Base-by-base conservation (phyloP, 352 stramenopile genomes). In the Phytopythium delawarense region DNA sequence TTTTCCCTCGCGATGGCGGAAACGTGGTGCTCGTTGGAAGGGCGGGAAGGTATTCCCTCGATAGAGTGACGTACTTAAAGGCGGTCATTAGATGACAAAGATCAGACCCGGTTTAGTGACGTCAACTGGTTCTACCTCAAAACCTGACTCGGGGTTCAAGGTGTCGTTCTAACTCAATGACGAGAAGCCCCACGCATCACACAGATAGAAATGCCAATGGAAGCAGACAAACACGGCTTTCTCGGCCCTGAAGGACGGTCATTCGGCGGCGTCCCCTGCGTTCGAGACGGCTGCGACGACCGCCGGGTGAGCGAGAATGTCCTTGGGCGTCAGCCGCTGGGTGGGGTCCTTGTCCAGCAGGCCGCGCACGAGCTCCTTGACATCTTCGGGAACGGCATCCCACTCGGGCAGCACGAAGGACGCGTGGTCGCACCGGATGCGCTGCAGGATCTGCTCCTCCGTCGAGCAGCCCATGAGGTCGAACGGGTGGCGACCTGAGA, bases 401-500 rank as follows among this genome's bases (percentile, higher is more conserved):
- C 84, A 95, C n/a, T 80, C 65, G 0, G 81, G 74, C 2, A 86
- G 61, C 20, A 78, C 34, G 58, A 92, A 90, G 18, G 74, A 87
- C 32, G 90, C 77, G 0, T 70, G 60, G 18, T 89, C 77, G 6
- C 54, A 59, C 39, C 68, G 62, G 20, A 91, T 67, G 25, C 84
- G 84, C 11, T 84, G 69, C 16, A 96, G 55, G 35, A 96, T 78
- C 69, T 96, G 73, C 34, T 83, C 74, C 61, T 96, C 88, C 1
- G 65, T 91, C 2, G 85, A 84, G n/a, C 65, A 75, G 39, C 88
- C 88, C 34, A 78, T 85, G 44, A 88, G 74, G 59, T 96, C 88
- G 62, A 96, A 96, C n/a, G 88, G 88, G 48, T 96, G 88, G 23
- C 81, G 74, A 1, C 88, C 88, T 20, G 76, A 78, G 57, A 96